Evolutionary conservation across 495 filamentous ascomycete genomes (phyloP).

Genomic region (Penicillium bialowiezense): DNA sequence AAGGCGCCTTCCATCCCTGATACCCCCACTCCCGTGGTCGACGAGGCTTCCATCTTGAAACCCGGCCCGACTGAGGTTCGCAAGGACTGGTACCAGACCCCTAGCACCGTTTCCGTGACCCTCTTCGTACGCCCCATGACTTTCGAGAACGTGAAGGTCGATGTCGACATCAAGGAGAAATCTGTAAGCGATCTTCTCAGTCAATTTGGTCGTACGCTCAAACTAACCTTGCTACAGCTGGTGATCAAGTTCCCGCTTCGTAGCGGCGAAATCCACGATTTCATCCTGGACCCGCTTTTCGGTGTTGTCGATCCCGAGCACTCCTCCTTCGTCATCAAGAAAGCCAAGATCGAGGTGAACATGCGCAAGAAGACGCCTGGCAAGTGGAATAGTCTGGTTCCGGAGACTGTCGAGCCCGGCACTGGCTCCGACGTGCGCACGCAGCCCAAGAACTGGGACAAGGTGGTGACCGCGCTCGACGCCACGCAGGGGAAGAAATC

Average conservation of each 20-base stretch:
- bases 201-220: neutral
- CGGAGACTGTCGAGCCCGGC: no score
- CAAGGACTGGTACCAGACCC: conserved; percentile 79
- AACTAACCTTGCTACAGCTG: conserved; percentile 33
- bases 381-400: conserved; percentile 75
- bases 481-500: no score
- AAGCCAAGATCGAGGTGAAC: conserved; percentile 81
- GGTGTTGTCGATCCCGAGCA: conserved; percentile 57
- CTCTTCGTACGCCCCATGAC: conserved; percentile 67
- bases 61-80: no score
- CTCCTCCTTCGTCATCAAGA: conserved; percentile 62
- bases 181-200: conserved; percentile 36
- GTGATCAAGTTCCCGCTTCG: conserved; percentile 74
- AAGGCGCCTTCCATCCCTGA: no score
- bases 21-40: no score
- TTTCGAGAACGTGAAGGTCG: conserved; percentile 50
- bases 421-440: no score
- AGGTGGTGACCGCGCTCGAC: no score
- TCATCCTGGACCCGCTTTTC: conserved; percentile 51
- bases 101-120: conserved; percentile 61
- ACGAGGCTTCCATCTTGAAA: no score
- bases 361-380: conserved; percentile 66
- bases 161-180: conserved; percentile 54
- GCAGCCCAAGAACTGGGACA: conserved; percentile 94
- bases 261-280: no score